A percentile compares a stretch with the other conserved stretches of the same genome.
These are phyloP conservation scores for Cytospora schulzeri DNA, from an alignment of 2,329 filamentous ascomycete species.

Conservation along the genomic window DNA sequence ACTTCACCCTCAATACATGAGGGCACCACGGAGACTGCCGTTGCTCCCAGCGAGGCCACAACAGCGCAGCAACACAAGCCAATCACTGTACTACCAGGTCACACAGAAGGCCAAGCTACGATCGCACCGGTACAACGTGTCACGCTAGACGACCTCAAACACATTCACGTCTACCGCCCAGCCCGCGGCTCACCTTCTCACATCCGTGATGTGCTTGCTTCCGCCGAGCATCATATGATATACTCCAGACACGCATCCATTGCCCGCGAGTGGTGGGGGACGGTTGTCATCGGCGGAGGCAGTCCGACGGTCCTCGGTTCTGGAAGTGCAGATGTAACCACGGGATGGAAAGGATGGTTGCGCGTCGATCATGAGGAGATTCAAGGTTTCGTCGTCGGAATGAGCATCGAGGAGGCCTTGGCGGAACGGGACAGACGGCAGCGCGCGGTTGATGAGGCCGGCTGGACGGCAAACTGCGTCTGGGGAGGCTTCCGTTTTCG, in stretches of 20 bases:
- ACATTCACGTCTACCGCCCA: constrained; percentile 54
- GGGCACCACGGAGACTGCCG: not conserved
- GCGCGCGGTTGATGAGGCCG: constrained; percentile 44
- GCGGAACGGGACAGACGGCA: constrained; percentile 43
- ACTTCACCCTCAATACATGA: constrained; percentile 3
- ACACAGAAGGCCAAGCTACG: not conserved
- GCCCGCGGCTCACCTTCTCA: constrained; percentile 33
- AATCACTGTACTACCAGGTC: not conserved
- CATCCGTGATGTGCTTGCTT: constrained; percentile 40
- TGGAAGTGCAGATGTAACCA: constrained; percentile 27
- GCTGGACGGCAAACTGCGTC: constrained; percentile 50
- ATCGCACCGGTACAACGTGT: constrained; percentile 22
- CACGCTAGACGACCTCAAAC: constrained; percentile 43
- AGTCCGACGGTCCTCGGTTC: constrained; percentile 33
- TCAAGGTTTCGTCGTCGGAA: constrained; percentile 41
- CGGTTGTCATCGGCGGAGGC: constrained; percentile 52
- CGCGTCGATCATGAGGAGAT: constrained; percentile 49
- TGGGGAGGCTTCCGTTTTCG: constrained; percentile 54
- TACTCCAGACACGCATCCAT: constrained; percentile 50
- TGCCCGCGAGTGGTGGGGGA: constrained; percentile 59
- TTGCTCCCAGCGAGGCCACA: not conserved
- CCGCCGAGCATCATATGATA: constrained; percentile 51
- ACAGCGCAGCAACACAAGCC: not conserved
- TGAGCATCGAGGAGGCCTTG: constrained; percentile 50
- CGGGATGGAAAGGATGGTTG: constrained; percentile 55